Evolutionary conservation across 371 early-diverging fungal species (phyloP).

Genomic region (Mortierella sp.): DNA sequence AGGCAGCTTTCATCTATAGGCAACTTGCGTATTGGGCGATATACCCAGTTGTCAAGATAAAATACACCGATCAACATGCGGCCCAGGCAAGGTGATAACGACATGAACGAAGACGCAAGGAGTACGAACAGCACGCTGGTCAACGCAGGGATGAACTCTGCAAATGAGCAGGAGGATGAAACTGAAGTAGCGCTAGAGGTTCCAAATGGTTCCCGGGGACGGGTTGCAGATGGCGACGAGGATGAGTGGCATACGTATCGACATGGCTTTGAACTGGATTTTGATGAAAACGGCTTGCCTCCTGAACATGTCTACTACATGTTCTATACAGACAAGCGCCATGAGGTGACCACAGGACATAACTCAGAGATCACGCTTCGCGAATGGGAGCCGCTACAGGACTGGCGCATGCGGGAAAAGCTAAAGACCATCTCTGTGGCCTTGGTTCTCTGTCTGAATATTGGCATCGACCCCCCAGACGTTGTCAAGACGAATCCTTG

Average conservation of each 20-base stretch:
- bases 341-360: conserved; percentile 57
- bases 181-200: conserved; percentile 15
- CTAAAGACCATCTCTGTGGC: conserved; percentile 63
- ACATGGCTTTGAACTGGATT: conserved; percentile 67
- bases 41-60: background rate
- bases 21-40: background rate
- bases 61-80: conserved; percentile 22
- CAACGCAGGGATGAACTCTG: conserved; percentile 60
- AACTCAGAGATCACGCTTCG: conserved; percentile 47
- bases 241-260: conserved; percentile 46
- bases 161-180: conserved; percentile 44
- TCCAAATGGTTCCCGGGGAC: conserved; percentile 40
- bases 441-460: conserved; percentile 92
- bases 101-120: conserved; percentile 64
- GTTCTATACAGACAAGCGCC: conserved; percentile 70
- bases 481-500: conserved; percentile 88
- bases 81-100: conserved; percentile 41
- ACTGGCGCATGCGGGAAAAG: conserved; percentile 60
- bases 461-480: conserved; percentile 97
- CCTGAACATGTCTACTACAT: conserved; percentile 60
- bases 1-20: too few species aligned
- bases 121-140: conserved; percentile 72
- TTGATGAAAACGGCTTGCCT: conserved; percentile 64
- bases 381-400: conserved; percentile 56
- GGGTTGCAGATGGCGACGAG: conserved; percentile 50